phyloP scores from a whole-genome alignment of 2,329 filamentous ascomycete species.

The Lasiodiplodia sp. region DNA sequence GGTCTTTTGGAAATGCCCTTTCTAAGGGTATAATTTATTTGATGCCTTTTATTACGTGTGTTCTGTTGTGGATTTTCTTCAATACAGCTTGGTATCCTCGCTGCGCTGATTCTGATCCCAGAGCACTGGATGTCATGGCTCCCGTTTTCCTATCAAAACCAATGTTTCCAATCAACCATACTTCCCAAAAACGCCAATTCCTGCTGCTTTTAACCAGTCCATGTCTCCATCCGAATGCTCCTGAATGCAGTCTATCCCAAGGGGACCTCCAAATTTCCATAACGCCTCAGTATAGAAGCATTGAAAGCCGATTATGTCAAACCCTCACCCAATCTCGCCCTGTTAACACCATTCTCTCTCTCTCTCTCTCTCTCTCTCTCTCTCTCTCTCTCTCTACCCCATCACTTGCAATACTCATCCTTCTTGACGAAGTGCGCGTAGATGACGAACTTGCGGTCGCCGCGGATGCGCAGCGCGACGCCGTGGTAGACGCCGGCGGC shows the following conservation, averaged over 20 bases:
- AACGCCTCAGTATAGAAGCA: no score
- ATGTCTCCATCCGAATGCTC: no score
- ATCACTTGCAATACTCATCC: not conserved
- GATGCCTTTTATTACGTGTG: not conserved
- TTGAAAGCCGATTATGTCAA: not conserved
- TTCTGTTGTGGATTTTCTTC: not conserved
- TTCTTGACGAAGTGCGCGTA: conserved; percentile 10
- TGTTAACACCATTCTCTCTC: not conserved
- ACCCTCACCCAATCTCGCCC: not conserved
- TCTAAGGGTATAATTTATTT: not conserved
- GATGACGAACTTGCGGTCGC: conserved; percentile 11
- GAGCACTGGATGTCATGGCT: not conserved
- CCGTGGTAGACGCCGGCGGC: not conserved
- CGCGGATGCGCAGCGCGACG: not conserved
- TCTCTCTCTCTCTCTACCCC: not conserved
- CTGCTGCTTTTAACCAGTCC: no score
- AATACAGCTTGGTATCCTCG: not conserved
- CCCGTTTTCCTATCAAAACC: not conserved
- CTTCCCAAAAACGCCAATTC: no score
- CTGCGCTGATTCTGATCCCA: not conserved
- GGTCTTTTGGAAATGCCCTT: not conserved
- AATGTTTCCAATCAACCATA: not conserved
- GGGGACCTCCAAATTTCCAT: no score
- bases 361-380: no score
- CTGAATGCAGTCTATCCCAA: no score